Base-by-base conservation (phyloP, 2,329 filamentous ascomycete genomes). In the Paracorniculantispora psalliotae region DNA sequence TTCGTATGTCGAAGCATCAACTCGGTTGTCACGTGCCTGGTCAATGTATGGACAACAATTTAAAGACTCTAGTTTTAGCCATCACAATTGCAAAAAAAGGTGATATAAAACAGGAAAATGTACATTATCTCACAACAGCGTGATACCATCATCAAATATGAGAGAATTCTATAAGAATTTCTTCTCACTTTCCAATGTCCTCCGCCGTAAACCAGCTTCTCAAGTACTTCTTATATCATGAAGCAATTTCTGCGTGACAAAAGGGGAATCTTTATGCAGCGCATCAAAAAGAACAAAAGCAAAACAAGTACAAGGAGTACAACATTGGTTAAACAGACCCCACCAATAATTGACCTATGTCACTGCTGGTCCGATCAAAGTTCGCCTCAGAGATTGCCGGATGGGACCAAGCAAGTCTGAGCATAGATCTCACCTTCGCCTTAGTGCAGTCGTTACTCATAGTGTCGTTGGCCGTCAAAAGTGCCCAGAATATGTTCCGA, bases 401-500 rank as follows among this genome's bases (percentile, higher is more conserved):
- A 41, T 6, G 12, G 23, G 10, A 44, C 9, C 2, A 10, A 33
- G 17, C 28, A 8, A 8, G 6, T 48, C 21, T 19, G 15, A 33
- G 19, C 7, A 2, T n/a, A 25, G 9, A n/a, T 17, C 2, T 6
- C 28, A 7, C 17, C 39, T 26, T 30, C 2, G 3, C 30, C 21
- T 9, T 25, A 15, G 5, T 28, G 21, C 12, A 15, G 7, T 21
- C 28, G 19, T 63, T 64, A 71, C 52, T 72, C 69, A 54, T 72
- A 73, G 52, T 67, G 67, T 37, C 56, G 48, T 19, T 65, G 53
- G 30, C 60, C 64, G 28, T 65, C 65, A 62, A 72, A 73, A 4
- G 67, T 67, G 46, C 68, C 67, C 25, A 75, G 67, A 57, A 75
- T 69, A 48, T 71, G 68, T 50, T 73, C 67, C 4, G 73, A 72